Conservation (phyloP, 371 early-diverging fungal species). For the Chytridiales sp. region DNA sequence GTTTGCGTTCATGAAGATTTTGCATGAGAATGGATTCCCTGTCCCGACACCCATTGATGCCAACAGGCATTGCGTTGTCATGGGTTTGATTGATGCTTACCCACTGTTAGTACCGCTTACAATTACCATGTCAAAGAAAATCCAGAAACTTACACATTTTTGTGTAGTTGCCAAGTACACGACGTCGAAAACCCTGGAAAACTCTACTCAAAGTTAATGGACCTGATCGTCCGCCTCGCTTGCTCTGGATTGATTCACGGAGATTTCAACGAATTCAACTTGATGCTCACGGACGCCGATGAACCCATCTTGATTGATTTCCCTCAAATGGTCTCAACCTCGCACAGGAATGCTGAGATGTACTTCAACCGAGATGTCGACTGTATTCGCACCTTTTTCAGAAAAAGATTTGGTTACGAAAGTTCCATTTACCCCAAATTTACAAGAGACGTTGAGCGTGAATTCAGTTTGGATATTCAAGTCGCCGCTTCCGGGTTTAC, state of each 20-base stretch:
- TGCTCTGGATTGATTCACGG: conserved; percentile 98
- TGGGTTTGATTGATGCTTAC: conserved; percentile 93
- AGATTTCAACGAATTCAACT: conserved; percentile 99
- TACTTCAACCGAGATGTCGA: conserved; percentile 99
- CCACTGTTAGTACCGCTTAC: too few relatives aligned
- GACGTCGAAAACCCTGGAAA: conserved; percentile 85
- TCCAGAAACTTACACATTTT: too few relatives aligned
- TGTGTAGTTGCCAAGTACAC: conserved; percentile 82
- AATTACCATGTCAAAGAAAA: too few relatives aligned
- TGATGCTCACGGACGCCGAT: conserved; percentile 86
- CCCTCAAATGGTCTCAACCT: conserved; percentile 98
- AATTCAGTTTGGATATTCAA: conserved; percentile 90
- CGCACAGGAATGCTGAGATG: conserved; percentile 90
- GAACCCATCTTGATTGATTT: conserved; percentile 95
- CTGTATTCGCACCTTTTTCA: conserved; percentile 95
- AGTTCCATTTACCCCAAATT: conserved; percentile 87
- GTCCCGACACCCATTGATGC: conserved; percentile 93
- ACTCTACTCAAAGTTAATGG: conserved; percentile 92
- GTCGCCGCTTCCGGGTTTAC: conserved; percentile 95
- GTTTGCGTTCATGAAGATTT: conserved; percentile 94
- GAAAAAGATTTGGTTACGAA: conserved; percentile 85
- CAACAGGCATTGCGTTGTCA: conserved; percentile 97
- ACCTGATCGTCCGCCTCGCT: conserved; percentile 92
- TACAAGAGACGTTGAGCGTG: conserved; percentile 72
- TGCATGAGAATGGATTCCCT: conserved; percentile 91